Evolutionary conservation across 306 rosid species (phyloP).

Genomic region (Herpetospermum pedunculosum): DNA sequence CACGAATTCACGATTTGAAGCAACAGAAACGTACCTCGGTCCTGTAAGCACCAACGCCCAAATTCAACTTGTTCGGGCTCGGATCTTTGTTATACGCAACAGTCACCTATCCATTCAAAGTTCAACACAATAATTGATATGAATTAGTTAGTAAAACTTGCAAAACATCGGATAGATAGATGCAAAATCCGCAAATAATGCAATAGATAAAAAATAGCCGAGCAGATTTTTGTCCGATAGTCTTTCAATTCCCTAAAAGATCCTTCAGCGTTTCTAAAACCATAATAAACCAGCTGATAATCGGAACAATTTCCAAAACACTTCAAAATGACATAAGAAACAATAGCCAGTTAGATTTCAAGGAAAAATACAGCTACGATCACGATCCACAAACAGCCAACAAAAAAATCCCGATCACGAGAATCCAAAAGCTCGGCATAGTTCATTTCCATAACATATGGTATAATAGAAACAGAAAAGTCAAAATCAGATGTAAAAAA

Average conservation of each 20-base stretch:
- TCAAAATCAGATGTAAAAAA: not conserved
- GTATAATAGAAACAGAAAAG: not conserved
- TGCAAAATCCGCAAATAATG: not conserved
- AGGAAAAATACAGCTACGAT: not conserved
- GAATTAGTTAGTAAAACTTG: not conserved
- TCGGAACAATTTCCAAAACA: not conserved
- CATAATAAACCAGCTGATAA: not conserved
- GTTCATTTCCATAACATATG: not conserved
- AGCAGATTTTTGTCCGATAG: not conserved
- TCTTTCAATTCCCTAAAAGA: not conserved
- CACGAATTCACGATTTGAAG: not conserved
- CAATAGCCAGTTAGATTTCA: not conserved
- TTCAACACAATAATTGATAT: not conserved
- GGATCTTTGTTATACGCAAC: slow-evolving; percentile 88
- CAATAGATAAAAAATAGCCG: not conserved
- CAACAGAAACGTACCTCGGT: slow-evolving; percentile 49
- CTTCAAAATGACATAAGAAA: not conserved
- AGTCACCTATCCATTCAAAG: slow-evolving; percentile 52
- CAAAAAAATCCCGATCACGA: not conserved
- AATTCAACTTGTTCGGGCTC: slow-evolving; percentile 77
- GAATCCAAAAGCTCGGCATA: not conserved
- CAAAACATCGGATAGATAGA: not conserved
- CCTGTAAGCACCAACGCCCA: slow-evolving; percentile 97
- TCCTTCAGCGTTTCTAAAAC: not conserved
- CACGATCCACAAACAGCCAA: not conserved